Base-by-base conservation (phyloP, 1,284 basidiomycete genomes). In the Erythrobasidium hasegawianum region DNA sequence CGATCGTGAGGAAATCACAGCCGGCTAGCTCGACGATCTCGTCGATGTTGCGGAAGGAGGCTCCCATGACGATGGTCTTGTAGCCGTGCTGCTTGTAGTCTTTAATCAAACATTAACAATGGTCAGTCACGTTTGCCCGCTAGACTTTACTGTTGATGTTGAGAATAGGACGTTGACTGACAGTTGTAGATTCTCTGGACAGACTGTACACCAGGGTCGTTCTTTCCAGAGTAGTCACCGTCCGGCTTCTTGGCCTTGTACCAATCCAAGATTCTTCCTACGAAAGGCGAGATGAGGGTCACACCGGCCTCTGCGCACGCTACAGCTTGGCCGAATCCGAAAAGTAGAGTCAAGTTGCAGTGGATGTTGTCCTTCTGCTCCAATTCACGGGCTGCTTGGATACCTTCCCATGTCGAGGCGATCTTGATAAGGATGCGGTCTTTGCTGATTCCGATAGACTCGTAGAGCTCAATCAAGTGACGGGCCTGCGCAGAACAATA, bases 61-160 rank as follows among this genome's bases (percentile, higher is more conserved):
- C 95, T 78, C 95, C 95, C 95, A 98, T 98, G 79, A 98, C 94
- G 79, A 97, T 97, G 73, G 95, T 99, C 77, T 94, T 92, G 86
- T 97, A 97, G 71, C 85, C 85, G 81, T 98, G 85, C 80, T 96
- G 92, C 84, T 98, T 98, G 87, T 97, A 98, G 84, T 97, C 97
- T 84, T n/a, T n/a, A n/a, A n/a, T n/a, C n/a, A n/a, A n/a, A n/a
- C n/a, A n/a, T n/a, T n/a, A n/a, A n/a, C n/a, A n/a, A n/a, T n/a
- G n/a, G n/a, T n/a, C n/a, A n/a, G n/a, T n/a, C n/a, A n/a, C n/a
- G n/a, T n/a, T n/a, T n/a, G n/a, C n/a, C n/a, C n/a, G n/a, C n/a
- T n/a, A n/a, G n/a, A n/a, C n/a, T n/a, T n/a, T n/a, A n/a, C n/a
- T n/a, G n/a, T n/a, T n/a, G n/a, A n/a, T n/a, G n/a, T n/a, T n/a